Conservation (phyloP, 257 asterid genomes). For the Primulina huaijiensis region DNA sequence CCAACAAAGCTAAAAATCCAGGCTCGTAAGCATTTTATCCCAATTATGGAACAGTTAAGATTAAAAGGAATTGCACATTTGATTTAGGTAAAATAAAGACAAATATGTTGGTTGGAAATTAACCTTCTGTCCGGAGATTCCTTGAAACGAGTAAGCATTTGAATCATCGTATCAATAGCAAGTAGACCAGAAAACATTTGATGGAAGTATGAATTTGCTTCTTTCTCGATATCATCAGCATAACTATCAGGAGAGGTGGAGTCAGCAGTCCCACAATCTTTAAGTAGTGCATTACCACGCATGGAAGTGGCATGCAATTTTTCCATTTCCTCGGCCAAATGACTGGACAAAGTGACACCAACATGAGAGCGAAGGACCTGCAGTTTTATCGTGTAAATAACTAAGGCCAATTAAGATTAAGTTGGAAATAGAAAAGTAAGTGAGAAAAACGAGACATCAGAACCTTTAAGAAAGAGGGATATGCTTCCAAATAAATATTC, state of each 20-base stretch:
- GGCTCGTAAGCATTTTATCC: slow-evolving; percentile 8
- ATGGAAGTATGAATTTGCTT: slow-evolving; percentile 79
- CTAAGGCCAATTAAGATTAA: slow-evolving; percentile 6
- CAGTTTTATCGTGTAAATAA: slow-evolving; percentile 23
- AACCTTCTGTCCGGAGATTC: slow-evolving; percentile 82
- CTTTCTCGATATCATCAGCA: slow-evolving; percentile 78
- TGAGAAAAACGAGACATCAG: slow-evolving; percentile 10
- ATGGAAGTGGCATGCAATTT: slow-evolving; percentile 50
- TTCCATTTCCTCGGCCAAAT: slow-evolving; percentile 71
- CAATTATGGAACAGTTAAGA: slow-evolving; percentile 3
- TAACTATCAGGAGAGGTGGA: slow-evolving; percentile 50
- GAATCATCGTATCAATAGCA: slow-evolving; percentile 64
- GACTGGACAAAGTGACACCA: slow-evolving; percentile 48
- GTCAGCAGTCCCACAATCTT: slow-evolving; percentile 51
- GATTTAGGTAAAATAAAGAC: background rate
- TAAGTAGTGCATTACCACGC: slow-evolving; percentile 53
- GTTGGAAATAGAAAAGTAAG: slow-evolving; percentile 8
- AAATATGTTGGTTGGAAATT: background rate
- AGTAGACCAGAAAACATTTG: slow-evolving; percentile 85
- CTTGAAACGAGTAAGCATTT: slow-evolving; percentile 78
- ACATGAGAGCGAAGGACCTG: slow-evolving; percentile 88
- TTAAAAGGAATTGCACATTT: background rate
- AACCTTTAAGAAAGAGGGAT: slow-evolving; percentile 75
- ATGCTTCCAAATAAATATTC: slow-evolving; percentile 64
- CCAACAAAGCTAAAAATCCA: slow-evolving; percentile 9